Base-by-base conservation (phyloP, 139 green algal genomes). In the Coelastrella sp. region DNA sequence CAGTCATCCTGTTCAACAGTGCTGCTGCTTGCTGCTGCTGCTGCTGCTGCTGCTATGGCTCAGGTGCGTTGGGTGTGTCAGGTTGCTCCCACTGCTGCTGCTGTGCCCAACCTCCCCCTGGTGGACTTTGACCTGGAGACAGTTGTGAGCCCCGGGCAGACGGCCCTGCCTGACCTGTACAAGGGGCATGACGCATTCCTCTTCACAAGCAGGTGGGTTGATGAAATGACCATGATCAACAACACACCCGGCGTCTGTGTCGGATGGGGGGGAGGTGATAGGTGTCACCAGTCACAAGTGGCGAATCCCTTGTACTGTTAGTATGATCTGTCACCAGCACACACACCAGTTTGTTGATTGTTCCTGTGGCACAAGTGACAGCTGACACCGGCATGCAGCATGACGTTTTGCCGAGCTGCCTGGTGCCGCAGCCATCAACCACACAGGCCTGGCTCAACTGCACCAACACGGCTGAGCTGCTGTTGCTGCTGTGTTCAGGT, bases 11-110 rank as follows among this genome's bases (percentile, higher is more conserved):
- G 15, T 59, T 60, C 0, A 12, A 49, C 70, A n/a, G 49, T 81
- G 12, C 25, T 90, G 19, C 63, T 72, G 6, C 75, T 88, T n/a
- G 81, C 68, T 75, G 68, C 68, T 75, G 68, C 68, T 75, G 68
- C 68, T 76, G 68, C 15, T 10, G 61, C 19, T 70, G 63, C 63
- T 70, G 63, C 63, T 70, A 17, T 17, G 12, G 63, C 63, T 70
- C 84, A 91, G 35, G 92, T 97, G n/a, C 94, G 93, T 66, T 97
- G 95, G 95, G 88, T 97, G 59, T 97, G 95, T 87, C 94, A 96
- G 89, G 82, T 92, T 57, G 56, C 19, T 24, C 76, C 84, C 6
- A 92, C 49, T 78, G 35, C 84, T 91, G 84, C 94, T 87, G 6
- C 79, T 63, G 60, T 94, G 10, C 91, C 92, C 0, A 73, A 81